These are phyloP conservation scores for Apiospora hydei DNA, from an alignment of 2,329 filamentous ascomycete species.

Conservation along the genomic window DNA sequence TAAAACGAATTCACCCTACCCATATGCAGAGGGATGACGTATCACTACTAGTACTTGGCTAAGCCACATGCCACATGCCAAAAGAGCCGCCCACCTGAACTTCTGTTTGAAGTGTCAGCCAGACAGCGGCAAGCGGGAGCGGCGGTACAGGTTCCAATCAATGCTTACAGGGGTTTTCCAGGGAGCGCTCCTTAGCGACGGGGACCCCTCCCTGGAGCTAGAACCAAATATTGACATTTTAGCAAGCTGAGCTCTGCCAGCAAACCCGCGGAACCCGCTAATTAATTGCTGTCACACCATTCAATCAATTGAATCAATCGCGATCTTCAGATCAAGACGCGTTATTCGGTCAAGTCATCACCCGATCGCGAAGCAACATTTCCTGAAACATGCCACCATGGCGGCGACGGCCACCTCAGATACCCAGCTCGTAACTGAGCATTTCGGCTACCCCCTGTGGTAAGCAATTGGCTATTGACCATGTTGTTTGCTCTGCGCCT, in stretches of 20 bases:
- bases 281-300: constrained; percentile 17
- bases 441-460: constrained; percentile 95
- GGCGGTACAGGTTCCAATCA: background rate
- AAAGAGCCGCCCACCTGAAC: background rate
- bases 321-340: background rate
- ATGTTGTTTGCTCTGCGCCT: background rate
- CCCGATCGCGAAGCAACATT: constrained; percentile 25
- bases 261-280: constrained; percentile 5
- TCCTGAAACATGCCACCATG: constrained; percentile 41
- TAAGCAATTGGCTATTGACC: constrained; percentile 52
- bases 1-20: constrained; percentile 9
- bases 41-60: constrained; percentile 1
- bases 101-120: background rate
- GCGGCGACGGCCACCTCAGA: constrained; percentile 49
- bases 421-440: constrained; percentile 85
- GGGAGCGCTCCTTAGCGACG: constrained; percentile 9
- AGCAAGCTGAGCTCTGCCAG: background rate
- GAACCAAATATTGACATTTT: constrained; percentile 3
- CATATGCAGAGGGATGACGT: constrained; percentile 25
- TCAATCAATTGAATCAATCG: constrained; percentile 13
- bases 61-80: constrained; percentile 23
- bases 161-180: background rate
- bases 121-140: too few relatives aligned
- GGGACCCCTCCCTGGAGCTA: background rate
- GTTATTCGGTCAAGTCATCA: constrained; percentile 25